Base-by-base conservation (phyloP, 495 filamentous ascomycete genomes). In the Penicillium longicatenatum region DNA sequence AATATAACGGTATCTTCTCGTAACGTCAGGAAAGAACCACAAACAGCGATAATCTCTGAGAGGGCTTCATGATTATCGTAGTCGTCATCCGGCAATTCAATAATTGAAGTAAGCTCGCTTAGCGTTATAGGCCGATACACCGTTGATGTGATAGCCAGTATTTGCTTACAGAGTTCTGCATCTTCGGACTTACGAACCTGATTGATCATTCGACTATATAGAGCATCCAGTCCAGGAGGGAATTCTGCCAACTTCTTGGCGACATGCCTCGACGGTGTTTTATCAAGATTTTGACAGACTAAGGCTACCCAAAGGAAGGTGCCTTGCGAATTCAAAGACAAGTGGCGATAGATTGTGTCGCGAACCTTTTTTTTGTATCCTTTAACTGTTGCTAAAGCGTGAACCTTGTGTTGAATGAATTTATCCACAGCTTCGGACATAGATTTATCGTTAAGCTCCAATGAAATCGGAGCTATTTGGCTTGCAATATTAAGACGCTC, bases 321-420 rank as follows among this genome's bases (percentile, higher is more conserved):
- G n/a, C n/a, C n/a, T 29, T 51, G 31, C 21, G 31, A 51, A 17
- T 65, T 69, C 17, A 47, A 43, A 57, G 74, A 71, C 42, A 76
- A 66, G n/a, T 68, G 70, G 1, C 61, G 63, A 54, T 79, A 80
- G 44, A 81, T 69, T 2, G 48, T 49, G 47, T 81, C 73, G 3
- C 80, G 67, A 22, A 79, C 66, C 47, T 72, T 76, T 10, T 51
- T 29, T 20, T 19, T 20, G 37, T 51, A 51, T 21, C 21, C 21
- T 37, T 51, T 51, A 26, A 39, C 17, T 17, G 37, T 37, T 22
- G 6, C 14, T 20, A 51, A 37, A 2, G 11, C 1, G 10, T 51
- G 3, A 22, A 51, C 49, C 30, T 51, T 51, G 19, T 51, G 31
- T 14, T 39, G 16, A 51, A 51, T 51, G 17, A 51, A 51, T 9